phyloP scores from a whole-genome alignment of 805 yeast genomes.

The Sugiyamaella smithiae region DNA sequence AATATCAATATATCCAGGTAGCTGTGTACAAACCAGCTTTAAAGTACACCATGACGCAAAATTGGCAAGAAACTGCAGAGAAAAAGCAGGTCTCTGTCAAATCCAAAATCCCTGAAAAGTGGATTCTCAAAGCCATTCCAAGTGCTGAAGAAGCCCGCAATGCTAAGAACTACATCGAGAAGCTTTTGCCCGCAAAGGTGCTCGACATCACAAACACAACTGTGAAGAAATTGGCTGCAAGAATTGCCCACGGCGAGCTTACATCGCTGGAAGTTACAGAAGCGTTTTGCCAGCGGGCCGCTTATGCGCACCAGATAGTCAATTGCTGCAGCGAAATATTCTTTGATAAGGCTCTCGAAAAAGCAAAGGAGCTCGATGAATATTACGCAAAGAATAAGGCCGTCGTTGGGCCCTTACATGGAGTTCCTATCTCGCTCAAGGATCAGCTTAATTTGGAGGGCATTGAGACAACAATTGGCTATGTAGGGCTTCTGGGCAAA shows the following conservation, averaged over 20 bases:
- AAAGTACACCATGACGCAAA: slow-evolving; percentile 10
- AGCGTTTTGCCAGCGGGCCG: slow-evolving; percentile 60
- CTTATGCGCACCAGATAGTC: slow-evolving; percentile 54
- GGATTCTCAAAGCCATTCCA: slow-evolving; percentile 13
- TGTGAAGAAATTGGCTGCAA: slow-evolving; percentile 3
- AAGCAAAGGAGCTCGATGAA: slow-evolving; percentile 55
- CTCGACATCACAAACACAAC: slow-evolving; percentile 12
- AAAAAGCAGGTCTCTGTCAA: slow-evolving; percentile 9
- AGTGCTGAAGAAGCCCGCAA: slow-evolving; percentile 14
- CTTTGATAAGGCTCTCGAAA: slow-evolving; percentile 54
- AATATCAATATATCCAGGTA: neutral
- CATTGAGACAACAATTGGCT: slow-evolving; percentile 60
- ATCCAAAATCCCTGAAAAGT: slow-evolving; percentile 14
- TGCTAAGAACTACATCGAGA: slow-evolving; percentile 13
- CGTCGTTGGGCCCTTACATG: slow-evolving; percentile 59
- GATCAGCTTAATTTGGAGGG: slow-evolving; percentile 58
- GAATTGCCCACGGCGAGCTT: slow-evolving; percentile 34
- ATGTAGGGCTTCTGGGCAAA: slow-evolving; percentile 46
- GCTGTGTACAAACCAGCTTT: neutral
- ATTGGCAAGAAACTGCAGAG: slow-evolving; percentile 14
- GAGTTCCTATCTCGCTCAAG: slow-evolving; percentile 62
- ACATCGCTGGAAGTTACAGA: slow-evolving; percentile 46
- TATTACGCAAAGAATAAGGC: slow-evolving; percentile 37
- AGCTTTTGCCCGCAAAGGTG: slow-evolving; percentile 10
- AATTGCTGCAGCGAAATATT: slow-evolving; percentile 41